Percentiles rank a stretch among this genome's conserved stretches.
Conservation (phyloP, 225 moss, liverwort and hornwort genomes). For the Ulota crispa region DNA sequence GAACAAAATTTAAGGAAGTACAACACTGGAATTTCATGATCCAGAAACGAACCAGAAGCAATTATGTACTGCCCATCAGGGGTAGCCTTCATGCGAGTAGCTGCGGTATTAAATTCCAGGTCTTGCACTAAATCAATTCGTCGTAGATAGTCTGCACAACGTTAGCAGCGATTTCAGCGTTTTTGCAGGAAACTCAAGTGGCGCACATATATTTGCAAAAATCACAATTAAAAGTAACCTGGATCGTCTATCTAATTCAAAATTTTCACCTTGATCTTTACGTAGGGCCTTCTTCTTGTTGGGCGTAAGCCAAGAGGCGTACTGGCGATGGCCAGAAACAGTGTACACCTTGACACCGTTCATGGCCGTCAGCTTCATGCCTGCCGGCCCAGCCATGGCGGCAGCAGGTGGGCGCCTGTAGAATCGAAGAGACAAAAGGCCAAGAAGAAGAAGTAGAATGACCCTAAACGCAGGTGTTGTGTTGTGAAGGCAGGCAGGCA, state of each 20-base stretch:
- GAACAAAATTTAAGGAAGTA: background rate
- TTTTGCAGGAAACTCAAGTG: background rate
- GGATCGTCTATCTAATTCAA: background rate
- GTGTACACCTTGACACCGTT: constrained; percentile 93
- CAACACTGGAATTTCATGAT: background rate
- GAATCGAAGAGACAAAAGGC: too few species aligned
- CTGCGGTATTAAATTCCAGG: constrained; percentile 83
- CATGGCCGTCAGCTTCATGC: constrained; percentile 75
- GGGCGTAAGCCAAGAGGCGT: constrained; percentile 82
- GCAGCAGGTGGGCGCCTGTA: background rate
- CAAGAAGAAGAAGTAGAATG: too few species aligned
- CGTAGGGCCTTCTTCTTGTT: constrained; percentile 68
- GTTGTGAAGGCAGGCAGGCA: background rate
- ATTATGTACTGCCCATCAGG: constrained; percentile 89
- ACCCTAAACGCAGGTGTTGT: too few species aligned
- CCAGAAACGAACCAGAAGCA: constrained; percentile 56
- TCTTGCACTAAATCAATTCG: constrained; percentile 92
- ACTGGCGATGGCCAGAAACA: constrained; percentile 76
- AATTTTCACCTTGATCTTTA: constrained; percentile 60
- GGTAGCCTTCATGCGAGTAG: constrained; percentile 82
- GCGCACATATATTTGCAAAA: background rate
- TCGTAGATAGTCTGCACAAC: constrained; percentile 56
- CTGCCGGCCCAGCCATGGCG: constrained; percentile 46
- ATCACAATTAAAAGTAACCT: background rate
- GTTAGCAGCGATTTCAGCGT: background rate